These are phyloP conservation scores for Rhynchospora pubera DNA, from an alignment of 176 grass and related monocot genomes.

Conservation along the genomic window DNA sequence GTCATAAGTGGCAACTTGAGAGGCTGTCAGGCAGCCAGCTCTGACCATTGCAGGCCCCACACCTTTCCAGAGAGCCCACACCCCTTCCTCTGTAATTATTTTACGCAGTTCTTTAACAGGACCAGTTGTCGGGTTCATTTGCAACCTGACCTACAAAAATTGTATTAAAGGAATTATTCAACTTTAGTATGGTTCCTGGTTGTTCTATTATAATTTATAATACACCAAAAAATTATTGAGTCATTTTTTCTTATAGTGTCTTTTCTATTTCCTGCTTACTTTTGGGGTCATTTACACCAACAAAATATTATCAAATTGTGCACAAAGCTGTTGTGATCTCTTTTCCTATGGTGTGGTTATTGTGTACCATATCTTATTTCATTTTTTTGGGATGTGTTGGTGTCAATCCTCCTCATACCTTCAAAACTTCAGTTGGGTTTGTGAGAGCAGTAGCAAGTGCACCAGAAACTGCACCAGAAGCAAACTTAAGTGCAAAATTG, in stretches of 20 bases:
- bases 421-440: conserved; percentile 80
- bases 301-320: no score
- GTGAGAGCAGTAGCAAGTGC: conserved; percentile 69
- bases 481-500: conserved; percentile 77
- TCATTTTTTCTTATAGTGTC: background rate
- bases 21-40: conserved; percentile 84
- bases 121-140: conserved; percentile 56
- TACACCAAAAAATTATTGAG: background rate
- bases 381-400: background rate
- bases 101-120: conserved; percentile 49
- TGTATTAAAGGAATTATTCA: background rate
- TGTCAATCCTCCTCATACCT: conserved; percentile 37
- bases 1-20: conserved; percentile 93
- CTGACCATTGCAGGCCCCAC: conserved; percentile 93
- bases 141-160: conserved; percentile 62
- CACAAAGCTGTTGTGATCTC: background rate
- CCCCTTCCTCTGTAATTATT: conserved; percentile 66
- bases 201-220: background rate
- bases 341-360: background rate
- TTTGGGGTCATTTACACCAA: background rate
- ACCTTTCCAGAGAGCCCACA: conserved; percentile 91
- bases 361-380: background rate
- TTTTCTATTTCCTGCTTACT: background rate
- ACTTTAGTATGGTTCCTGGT: background rate
- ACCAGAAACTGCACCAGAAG: conserved; percentile 75